phyloP scores from a whole-genome alignment of 805 yeast genomes.

The Schwanniomyces pseudopolymorphus region DNA sequence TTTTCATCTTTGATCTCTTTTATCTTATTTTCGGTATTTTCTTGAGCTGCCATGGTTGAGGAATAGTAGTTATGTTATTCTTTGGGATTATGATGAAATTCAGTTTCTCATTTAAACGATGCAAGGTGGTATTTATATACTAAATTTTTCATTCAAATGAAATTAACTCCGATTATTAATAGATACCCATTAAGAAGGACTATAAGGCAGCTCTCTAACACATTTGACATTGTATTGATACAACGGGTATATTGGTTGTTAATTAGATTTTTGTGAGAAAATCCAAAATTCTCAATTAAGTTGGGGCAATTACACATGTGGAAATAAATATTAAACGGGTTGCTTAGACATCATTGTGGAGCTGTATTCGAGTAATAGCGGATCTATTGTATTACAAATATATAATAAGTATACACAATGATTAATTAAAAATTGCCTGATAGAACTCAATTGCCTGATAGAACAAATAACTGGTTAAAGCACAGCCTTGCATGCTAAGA shows the following conservation, averaged over 20 bases:
- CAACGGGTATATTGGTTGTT: neutral
- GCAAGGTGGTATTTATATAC: neutral
- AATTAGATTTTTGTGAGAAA: neutral
- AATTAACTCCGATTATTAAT: too few species aligned
- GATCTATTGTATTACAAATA: neutral
- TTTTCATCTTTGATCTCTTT: conserved; percentile 6
- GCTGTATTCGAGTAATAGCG: neutral
- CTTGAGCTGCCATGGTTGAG: conserved; percentile 10
- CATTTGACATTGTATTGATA: neutral
- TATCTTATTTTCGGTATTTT: conserved; percentile 3
- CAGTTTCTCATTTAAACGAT: neutral
- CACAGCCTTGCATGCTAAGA: neutral
- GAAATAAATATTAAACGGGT: neutral
- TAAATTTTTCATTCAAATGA: too few species aligned
- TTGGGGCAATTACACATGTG: neutral
- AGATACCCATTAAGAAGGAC: neutral
- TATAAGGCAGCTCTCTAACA: neutral
- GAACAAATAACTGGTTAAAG: neutral
- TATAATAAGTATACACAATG: neutral
- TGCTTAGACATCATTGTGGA: neutral
- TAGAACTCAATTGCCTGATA: neutral
- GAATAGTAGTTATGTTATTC: too few species aligned
- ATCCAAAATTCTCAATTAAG: neutral
- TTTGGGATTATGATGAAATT: neutral
- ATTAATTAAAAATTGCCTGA: neutral